A percentile compares a stretch with the other conserved stretches of the same genome.
Evolutionary conservation across 2,329 filamentous ascomycete genomes (phyloP).

Genomic region (Beauveria rudraprayagi): DNA sequence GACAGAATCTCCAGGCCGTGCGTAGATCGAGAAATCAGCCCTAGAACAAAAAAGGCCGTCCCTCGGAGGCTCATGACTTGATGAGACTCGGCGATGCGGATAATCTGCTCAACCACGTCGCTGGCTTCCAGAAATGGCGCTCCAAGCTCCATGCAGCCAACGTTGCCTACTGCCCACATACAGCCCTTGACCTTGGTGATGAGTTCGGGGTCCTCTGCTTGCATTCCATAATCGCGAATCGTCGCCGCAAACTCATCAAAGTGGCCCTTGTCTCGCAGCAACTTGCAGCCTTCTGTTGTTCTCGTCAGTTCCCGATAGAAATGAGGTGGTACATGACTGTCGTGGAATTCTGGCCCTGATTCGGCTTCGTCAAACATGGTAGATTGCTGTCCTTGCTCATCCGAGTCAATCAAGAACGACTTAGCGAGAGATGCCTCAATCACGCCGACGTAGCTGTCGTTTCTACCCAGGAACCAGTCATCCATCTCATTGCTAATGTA

Average conservation of each 20-base stretch:
- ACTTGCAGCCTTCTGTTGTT: conserved; percentile 82
- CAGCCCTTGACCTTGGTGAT: conserved; percentile 94
- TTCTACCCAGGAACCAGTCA: conserved; percentile 96
- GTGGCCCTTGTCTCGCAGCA: conserved; percentile 87
- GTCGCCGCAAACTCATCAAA: conserved; percentile 89
- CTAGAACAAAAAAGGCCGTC: conserved; percentile 93
- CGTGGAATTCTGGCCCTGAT: conserved; percentile 49
- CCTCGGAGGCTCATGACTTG: conserved; percentile 89
- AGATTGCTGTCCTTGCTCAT: conserved; percentile 48
- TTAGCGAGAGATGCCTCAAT: conserved; percentile 93
- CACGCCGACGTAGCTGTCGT: conserved; percentile 89
- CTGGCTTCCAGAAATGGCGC: conserved; percentile 87
- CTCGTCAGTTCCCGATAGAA: conserved; percentile 94
- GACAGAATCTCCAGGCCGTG: conserved; percentile 88
- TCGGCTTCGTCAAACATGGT: conserved; percentile 53
- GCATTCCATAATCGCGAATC: conserved; percentile 79
- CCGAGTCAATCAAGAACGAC: conserved; percentile 63
- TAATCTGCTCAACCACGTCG: conserved; percentile 79
- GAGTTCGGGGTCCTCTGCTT: conserved; percentile 74
- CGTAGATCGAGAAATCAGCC: conserved; percentile 81
- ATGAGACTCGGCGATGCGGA: conserved; percentile 79
- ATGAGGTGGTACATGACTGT: conserved; percentile 77
- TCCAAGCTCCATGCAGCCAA: conserved; percentile 95
- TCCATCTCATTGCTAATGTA: conserved; percentile 99
- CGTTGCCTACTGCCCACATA: conserved; percentile 95